Percentiles rank a stretch among this genome's conserved stretches.
phyloP scores from a whole-genome alignment of 2,329 filamentous ascomycete species.

The Fragosphaeria purpurea region DNA sequence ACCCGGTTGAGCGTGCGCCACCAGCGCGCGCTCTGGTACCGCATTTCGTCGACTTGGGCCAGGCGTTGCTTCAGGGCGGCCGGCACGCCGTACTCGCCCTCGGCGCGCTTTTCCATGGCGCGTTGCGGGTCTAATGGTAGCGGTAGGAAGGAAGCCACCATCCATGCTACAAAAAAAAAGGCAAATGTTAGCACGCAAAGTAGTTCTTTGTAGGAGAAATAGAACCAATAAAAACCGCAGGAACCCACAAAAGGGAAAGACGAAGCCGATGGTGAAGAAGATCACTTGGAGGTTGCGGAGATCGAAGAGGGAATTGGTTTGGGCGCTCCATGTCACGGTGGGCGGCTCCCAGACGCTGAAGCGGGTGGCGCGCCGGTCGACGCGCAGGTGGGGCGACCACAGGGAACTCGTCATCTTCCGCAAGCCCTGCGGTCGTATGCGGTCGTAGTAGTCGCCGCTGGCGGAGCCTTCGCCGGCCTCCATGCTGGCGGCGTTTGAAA shows the following conservation, averaged over 20 bases:
- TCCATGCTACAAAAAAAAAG: slow-evolving; percentile 50
- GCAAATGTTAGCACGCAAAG: too few species aligned
- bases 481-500: slow-evolving; percentile 29
- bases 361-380: slow-evolving; percentile 48
- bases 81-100: slow-evolving; percentile 28
- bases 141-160: slow-evolving; percentile 65
- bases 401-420: slow-evolving; percentile 48
- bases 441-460: slow-evolving; percentile 16
- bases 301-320: slow-evolving; percentile 46
- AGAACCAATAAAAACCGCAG: too few species aligned
- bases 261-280: slow-evolving; percentile 66
- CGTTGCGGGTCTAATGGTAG: slow-evolving; percentile 49
- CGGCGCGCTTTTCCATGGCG: slow-evolving; percentile 39
- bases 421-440: slow-evolving; percentile 21
- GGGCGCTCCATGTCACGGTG: slow-evolving; percentile 53
- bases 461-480: slow-evolving; percentile 30
- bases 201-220: too few species aligned
- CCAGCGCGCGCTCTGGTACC: slow-evolving; percentile 45
- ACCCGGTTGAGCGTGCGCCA: slow-evolving; percentile 50
- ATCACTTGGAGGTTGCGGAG: slow-evolving; percentile 65
- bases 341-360: slow-evolving; percentile 66
- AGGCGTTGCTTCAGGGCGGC: slow-evolving; percentile 25
- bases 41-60: slow-evolving; percentile 30
- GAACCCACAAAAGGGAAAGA: slow-evolving; percentile 59
- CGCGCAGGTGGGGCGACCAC: slow-evolving; percentile 64